Conservation (phyloP, 495 filamentous ascomycete species). For the Penicillium crystallinum region DNA sequence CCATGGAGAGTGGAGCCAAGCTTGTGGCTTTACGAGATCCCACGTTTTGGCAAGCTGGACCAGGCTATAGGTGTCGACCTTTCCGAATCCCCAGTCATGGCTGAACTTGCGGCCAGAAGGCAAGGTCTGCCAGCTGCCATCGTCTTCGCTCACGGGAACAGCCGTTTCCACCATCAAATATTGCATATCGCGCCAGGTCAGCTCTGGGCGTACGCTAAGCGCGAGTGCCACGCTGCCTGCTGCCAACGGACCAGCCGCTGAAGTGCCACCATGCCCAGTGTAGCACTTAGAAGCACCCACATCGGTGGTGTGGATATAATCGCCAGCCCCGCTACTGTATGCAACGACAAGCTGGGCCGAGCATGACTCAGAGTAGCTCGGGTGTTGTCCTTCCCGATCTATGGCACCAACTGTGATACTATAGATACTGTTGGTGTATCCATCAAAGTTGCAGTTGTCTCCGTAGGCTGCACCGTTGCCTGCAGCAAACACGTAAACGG, state of each 20-base stretch:
- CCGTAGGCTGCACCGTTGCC: constrained; percentile 84
- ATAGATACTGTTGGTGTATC: constrained; percentile 99
- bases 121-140: constrained; percentile 75
- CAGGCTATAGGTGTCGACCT: constrained; percentile 80
- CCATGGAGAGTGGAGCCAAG: constrained; percentile 92
- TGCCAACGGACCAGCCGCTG: constrained; percentile 87
- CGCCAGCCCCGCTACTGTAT: constrained; percentile 84
- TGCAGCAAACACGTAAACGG: constrained; percentile 94
- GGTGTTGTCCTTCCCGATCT: constrained; percentile 77
- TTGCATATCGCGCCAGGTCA: constrained; percentile 93
- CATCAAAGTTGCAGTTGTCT: constrained; percentile 99
- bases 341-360: constrained; percentile 93
- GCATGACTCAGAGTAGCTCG: constrained; percentile 92
- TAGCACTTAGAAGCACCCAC: constrained; percentile 80
- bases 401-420: constrained; percentile 95
- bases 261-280: constrained; percentile 83
- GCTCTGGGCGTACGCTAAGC: constrained; percentile 74
- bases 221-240: constrained; percentile 93
- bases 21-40: constrained; percentile 90
- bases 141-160: constrained; percentile 69
- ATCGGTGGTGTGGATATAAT: constrained; percentile 94
- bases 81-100: constrained; percentile 93
- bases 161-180: constrained; percentile 83
- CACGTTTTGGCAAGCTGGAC: constrained; percentile 83
- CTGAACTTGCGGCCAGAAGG: constrained; percentile 79